Conservation (phyloP, 176 grass and related monocot species). For the Paspalum notatum region DNA sequence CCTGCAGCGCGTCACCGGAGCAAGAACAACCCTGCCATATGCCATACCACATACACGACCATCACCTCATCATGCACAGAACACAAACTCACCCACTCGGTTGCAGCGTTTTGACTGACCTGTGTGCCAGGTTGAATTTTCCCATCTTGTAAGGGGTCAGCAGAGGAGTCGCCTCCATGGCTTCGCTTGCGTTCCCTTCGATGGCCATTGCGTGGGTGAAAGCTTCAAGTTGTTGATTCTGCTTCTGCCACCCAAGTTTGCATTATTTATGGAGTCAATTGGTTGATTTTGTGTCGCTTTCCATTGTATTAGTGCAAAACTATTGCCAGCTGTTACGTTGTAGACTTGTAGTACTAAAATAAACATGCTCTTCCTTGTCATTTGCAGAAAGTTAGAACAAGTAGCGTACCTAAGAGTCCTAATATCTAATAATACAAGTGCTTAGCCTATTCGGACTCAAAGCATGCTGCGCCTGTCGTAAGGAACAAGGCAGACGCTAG, state of each 20-base stretch:
- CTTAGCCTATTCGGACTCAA: no score
- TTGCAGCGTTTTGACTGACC: background rate
- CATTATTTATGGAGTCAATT: background rate
- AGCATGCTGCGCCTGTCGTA: no score
- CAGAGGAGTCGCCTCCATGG: background rate
- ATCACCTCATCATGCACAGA: no score
- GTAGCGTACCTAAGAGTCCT: no score
- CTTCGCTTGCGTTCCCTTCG: background rate
- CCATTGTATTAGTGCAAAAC: background rate
- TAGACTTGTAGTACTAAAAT: no score
- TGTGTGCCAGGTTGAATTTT: background rate
- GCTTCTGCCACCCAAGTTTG: background rate
- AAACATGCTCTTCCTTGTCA: no score
- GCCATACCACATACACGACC: background rate
- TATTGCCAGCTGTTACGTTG: no score
- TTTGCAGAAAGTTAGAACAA: no score
- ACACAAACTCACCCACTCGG: no score
- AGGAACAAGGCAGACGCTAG: no score
- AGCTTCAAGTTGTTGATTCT: background rate
- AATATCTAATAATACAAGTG: no score
- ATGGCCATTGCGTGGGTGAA: background rate
- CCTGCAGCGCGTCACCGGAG: background rate
- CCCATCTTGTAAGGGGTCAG: conserved; percentile 12
- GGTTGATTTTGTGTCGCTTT: background rate
- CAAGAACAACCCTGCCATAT: background rate